A percentile compares a stretch with the other conserved stretches of the same genome.
Conservation (phyloP, 305 asterid genomes). For the Fraxinus floribunda region DNA sequence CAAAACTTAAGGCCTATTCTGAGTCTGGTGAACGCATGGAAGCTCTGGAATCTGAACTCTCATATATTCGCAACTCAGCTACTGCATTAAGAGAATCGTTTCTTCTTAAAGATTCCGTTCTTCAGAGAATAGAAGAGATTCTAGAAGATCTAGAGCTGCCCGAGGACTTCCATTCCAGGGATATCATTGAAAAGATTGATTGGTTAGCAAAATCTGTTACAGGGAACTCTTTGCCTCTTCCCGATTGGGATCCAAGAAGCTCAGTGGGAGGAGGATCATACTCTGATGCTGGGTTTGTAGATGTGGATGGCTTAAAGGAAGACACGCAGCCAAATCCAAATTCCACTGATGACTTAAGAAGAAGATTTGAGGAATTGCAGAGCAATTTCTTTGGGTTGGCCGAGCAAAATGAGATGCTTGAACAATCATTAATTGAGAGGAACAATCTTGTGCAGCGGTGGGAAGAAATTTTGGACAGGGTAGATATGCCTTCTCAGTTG, state of each 20-base stretch:
- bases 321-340: constrained; percentile 47
- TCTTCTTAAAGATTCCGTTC: constrained; percentile 91
- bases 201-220: constrained; percentile 82
- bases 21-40: constrained; percentile 99
- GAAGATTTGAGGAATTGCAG: constrained; percentile 81
- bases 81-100: constrained; percentile 94
- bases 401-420: constrained; percentile 98
- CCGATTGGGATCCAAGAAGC: constrained; percentile 72
- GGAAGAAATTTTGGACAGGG: constrained; percentile 74
- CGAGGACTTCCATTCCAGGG: constrained; percentile 79
- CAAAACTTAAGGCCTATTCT: constrained; percentile 73
- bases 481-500: constrained; percentile 78
- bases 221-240: constrained; percentile 46
- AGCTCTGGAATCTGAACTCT: constrained; percentile 96
- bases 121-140: constrained; percentile 95
- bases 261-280: constrained; percentile 54
- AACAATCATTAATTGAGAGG: constrained; percentile 89
- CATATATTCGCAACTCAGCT: constrained; percentile 94
- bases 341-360: constrained; percentile 61
- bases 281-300: constrained; percentile 61
- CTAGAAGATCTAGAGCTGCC: constrained; percentile 94
- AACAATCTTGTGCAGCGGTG: constrained; percentile 83
- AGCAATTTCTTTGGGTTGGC: constrained; percentile 86
- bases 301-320: constrained; percentile 64
- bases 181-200: constrained; percentile 80